Base-by-base conservation (phyloP, 116 monocot genomes). In the Zostera marina region DNA sequence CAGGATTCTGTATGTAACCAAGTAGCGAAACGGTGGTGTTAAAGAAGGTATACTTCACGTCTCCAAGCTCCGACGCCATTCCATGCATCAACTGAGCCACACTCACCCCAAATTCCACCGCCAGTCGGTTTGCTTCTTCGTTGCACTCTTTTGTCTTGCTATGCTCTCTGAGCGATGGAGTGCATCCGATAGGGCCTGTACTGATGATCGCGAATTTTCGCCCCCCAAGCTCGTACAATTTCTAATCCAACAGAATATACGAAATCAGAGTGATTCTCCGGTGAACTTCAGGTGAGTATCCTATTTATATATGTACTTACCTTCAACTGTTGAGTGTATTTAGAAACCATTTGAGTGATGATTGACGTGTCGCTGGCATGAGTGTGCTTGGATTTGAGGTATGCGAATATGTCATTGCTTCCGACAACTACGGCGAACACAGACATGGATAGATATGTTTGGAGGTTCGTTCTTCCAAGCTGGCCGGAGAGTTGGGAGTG, bases 361-460 rank as follows among this genome's bases (percentile, higher is more conserved):
- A n/a, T n/a, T n/a, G n/a, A n/a, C n/a, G n/a, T n/a, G n/a, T n/a
- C n/a, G n/a, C n/a, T n/a, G n/a, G n/a, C n/a, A n/a, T n/a, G n/a
- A n/a, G n/a, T n/a, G n/a, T n/a, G n/a, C 38, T 49, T 56, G 11
- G 76, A 64, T 42, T 61, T 78, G 32, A 52, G 57, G 64, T 76
- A 85, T 16, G 56, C 54, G 15, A 98, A 44, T 1, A 98, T 56
- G 63, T 98, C 90, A 26, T 98, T 98, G 80, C 96, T 98, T 56
- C 96, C 96, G 19, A 89, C 70, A 12, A 82, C 53, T 10, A 89
- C 39, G 10, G 44, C 62, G 21, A 96, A 85, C 56, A 96, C 46
- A 15, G 93, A 93, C 26, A 56, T 76, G 42, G 82, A 69, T 11
- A 89, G 49, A 68, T 81, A 85, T 20, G 42, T 17, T 47, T 70